phyloP scores from a whole-genome alignment of 306 rosid species.

The Fagus sylvatica region DNA sequence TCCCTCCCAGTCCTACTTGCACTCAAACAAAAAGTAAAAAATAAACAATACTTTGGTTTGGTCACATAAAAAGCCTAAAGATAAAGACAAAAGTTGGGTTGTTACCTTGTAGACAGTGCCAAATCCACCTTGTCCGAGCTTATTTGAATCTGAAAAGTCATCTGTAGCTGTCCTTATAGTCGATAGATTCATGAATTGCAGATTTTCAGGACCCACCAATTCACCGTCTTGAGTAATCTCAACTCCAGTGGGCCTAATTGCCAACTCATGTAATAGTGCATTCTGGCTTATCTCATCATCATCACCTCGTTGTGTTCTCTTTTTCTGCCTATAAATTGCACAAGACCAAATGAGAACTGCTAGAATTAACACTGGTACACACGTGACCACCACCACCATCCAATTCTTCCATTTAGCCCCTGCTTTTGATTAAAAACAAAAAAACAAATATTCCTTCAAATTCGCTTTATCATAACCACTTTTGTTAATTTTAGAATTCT shows the following conservation, averaged over 20 bases:
- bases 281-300: conserved; percentile 34
- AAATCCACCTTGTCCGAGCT: not conserved
- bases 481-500: too few species aligned
- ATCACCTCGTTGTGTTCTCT: conserved; percentile 26
- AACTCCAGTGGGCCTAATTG: conserved; percentile 23
- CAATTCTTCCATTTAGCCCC: conserved; percentile 44
- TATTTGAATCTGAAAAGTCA: not conserved
- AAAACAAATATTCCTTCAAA: not conserved
- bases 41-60: too few species aligned
- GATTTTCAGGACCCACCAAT: conserved; percentile 45
- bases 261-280: conserved; percentile 31
- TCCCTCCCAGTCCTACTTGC: too few species aligned
- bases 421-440: not conserved
- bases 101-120: conserved; percentile 7
- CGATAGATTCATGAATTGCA: conserved; percentile 38
- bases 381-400: conserved; percentile 39
- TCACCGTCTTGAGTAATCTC: conserved; percentile 51
- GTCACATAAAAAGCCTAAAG: too few species aligned
- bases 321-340: conserved; percentile 10
- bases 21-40: too few species aligned
- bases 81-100: not conserved
- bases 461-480: too few species aligned
- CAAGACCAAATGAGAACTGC: conserved; percentile 23
- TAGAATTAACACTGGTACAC: conserved; percentile 27
- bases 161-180: conserved; percentile 6